phyloP scores from a whole-genome alignment of 306 rosid genomes.

The Sophora flavescens region DNA sequence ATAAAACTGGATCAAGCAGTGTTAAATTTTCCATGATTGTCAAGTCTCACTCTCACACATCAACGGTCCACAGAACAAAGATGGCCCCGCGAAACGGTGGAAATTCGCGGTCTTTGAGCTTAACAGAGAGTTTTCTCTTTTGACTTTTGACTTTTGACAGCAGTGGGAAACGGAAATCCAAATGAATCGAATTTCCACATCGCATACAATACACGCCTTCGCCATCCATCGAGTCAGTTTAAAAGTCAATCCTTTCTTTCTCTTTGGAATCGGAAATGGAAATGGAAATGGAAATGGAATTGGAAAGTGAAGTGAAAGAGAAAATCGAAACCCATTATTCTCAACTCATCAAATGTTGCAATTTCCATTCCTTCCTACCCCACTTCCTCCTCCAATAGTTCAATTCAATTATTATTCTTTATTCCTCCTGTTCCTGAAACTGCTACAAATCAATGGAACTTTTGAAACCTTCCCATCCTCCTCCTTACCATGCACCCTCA shows the following conservation, averaged over 20 bases:
- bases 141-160: too few species aligned
- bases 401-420: neutral
- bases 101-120: too few species aligned
- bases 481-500: conserved; percentile 36
- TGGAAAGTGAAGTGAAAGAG: too few species aligned
- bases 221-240: conserved; percentile 25
- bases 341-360: neutral
- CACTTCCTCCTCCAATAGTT: conserved; percentile 29
- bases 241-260: conserved; percentile 45
- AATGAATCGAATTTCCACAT: neutral
- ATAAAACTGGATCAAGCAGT: too few species aligned
- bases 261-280: neutral
- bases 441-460: conserved; percentile 56
- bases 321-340: neutral
- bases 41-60: too few species aligned
- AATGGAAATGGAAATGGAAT: neutral
- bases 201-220: neutral
- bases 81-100: too few species aligned
- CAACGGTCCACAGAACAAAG: too few species aligned
- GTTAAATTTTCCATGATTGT: too few species aligned
- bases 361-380: conserved; percentile 30
- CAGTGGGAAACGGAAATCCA: neutral
- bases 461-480: conserved; percentile 60
- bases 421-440: neutral
- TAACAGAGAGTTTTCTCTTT: too few species aligned